Base-by-base conservation (phyloP, 129 eudicot genomes). In the Gnaphalium uliginosum region DNA sequence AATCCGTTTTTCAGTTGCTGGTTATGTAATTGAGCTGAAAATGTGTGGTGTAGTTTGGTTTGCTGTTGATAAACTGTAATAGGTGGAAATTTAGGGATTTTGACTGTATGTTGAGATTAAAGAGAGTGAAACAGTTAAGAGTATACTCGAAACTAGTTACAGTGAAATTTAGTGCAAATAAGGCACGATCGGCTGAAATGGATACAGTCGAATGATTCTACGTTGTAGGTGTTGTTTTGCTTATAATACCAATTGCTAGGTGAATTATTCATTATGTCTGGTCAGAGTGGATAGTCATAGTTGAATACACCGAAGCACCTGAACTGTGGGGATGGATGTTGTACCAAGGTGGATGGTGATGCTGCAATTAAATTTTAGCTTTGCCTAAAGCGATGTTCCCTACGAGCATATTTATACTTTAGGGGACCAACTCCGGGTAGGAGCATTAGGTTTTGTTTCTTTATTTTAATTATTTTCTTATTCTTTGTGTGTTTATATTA, bases 241-340 rank as follows among this genome's bases (percentile, higher is more conserved):
- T 70, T 46, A 57, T 74, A 25, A 22, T 69, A 76, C 67, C 56
- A 68, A 4, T 51, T 66, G 58, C 2, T 56, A 23, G 75, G 25
- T 77, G 46, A 70, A 59, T 22, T 46, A 33, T 60, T 46, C 53
- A 46, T 46, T 46, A 46, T 46, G 27, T 57, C 51, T 71, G 61
- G 72, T 77, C 71, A 33, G 65, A 43, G 14, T 33, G 27, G 66
- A 71, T 72, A 46, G 79, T 62, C 69, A 71, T 72, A 46, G 79
- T 62, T 78, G 8, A 23, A 32, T 43, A 19, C 77, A 33, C 21
- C 33, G 78, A 63, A 63, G 13, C 29, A 46, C 68, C 29, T 4
- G 14, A 78, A 48, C 35, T 50, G 67, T 62, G 73, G 77, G 78
- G 53, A 72, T 79, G 68, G 78, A 65, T 64, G 72, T 75, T 66